Conservation (phyloP, 441 rosid species). For the Erodium moschatum region DNA sequence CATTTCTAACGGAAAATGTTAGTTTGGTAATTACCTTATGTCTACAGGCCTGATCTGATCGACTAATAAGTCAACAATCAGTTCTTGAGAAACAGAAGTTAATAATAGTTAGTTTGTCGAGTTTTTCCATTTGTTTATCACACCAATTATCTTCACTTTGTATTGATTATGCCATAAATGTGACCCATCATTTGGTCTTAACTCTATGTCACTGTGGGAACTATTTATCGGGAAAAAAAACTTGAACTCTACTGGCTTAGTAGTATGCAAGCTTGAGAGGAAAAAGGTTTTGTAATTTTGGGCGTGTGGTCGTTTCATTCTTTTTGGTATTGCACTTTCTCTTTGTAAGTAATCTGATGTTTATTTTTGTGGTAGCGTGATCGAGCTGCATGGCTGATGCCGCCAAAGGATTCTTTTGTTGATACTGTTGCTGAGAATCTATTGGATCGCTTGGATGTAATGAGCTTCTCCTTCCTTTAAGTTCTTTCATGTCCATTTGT, state of each 20-base stretch:
- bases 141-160: not conserved
- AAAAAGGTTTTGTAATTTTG: not conserved
- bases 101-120: too few relatives aligned
- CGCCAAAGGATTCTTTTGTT: slow-evolving; percentile 52
- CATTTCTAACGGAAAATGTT: too few relatives aligned
- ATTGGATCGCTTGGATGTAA: slow-evolving; percentile 82
- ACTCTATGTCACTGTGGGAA: not conserved
- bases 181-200: not conserved
- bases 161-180: not conserved
- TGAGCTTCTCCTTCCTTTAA: not conserved
- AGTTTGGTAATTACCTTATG: too few relatives aligned
- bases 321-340: not conserved
- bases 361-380: slow-evolving; percentile 55
- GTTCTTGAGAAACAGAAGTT: too few relatives aligned
- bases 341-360: slow-evolving; percentile 3
- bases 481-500: not conserved
- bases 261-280: slow-evolving; percentile 5
- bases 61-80: too few relatives aligned
- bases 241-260: not conserved
- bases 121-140: too few relatives aligned
- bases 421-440: slow-evolving; percentile 89
- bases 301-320: too few relatives aligned
- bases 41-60: too few relatives aligned
- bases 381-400: slow-evolving; percentile 88
- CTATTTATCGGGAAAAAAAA: not conserved